Percentiles rank a stretch among this genome's conserved stretches.
Conservation (phyloP, 345 rosid species). For the Eucalyptus cladocalyx region DNA sequence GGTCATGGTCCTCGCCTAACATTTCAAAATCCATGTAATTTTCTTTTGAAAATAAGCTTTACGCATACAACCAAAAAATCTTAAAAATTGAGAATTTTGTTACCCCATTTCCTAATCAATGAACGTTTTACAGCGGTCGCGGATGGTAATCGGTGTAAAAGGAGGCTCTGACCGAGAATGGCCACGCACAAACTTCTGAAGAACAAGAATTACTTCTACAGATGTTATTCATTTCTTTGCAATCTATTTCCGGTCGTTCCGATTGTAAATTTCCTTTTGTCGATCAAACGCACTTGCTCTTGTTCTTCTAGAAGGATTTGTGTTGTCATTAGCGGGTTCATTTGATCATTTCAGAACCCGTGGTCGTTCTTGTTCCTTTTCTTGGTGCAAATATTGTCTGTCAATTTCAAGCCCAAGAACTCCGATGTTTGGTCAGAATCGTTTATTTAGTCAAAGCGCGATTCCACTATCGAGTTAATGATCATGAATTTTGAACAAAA, state of each 20-base stretch:
- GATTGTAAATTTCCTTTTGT: no score
- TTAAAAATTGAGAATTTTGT: not conserved
- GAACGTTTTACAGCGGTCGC: no score
- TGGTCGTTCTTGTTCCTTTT: not conserved
- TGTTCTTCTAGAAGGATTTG: not conserved
- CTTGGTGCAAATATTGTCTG: not conserved
- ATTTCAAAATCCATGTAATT: not conserved
- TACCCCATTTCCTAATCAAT: not conserved
- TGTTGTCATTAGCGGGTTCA: not conserved
- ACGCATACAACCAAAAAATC: not conserved
- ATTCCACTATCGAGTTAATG: not conserved
- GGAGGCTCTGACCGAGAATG: no score
- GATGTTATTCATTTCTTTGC: no score
- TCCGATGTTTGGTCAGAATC: not conserved
- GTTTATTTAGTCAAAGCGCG: not conserved
- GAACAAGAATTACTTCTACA: no score
- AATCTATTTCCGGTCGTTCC: no score
- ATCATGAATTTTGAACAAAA: not conserved
- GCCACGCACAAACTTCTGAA: no score
- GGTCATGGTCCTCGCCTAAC: not conserved
- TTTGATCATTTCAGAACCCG: not conserved
- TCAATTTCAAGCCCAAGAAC: not conserved
- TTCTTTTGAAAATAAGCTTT: not conserved
- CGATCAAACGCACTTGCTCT: not conserved
- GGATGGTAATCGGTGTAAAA: no score